Evolutionary conservation across 345 rosid genomes (phyloP), one percentile per base, ranked within the genome.

Genomic region (Brassica incana): DNA sequence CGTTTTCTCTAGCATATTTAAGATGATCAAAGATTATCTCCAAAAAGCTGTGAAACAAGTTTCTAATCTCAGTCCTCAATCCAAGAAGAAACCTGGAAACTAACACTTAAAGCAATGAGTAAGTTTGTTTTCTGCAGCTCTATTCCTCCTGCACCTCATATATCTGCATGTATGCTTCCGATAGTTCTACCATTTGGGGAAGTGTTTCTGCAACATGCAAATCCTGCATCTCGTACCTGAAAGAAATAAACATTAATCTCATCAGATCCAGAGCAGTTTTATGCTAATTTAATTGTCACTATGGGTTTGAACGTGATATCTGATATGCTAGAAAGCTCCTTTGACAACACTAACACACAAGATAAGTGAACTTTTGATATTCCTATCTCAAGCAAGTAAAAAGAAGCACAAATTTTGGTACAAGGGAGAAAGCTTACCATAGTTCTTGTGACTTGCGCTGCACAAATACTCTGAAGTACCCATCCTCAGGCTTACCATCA

Each of bases 171-270:
- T 93, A 93, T 18, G 98, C 91, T 88, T 96, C 98, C 0, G 99
- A 96, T 18, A 96, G 89, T 0, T 94, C 97, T 50, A 96, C 99
- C 97, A 96, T 96, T 63, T 96, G 99, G 40, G 99, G 94, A 80
- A 96, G 95, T 9, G 97, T 92, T 77, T 96, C 99, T 0, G 97
- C 93, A 68, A 96, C 98, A 65, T 90, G 98, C 65, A 96, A 79
- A 90, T 96, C 98, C 84, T 96, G 99, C 94, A 96, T 96, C 87
- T 93, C 98, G 61, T 96, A 95, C 98, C 98, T 96, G 88, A 56
- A 82, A 80, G 36, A 9, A n/a, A 52, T 54, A 0, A 65, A 30
- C 30, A 62, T 25, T 15, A 54, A 2, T 54, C 32, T 29, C 32
- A 29, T 29, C 32, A 29, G 0, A n/a, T 33, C 1, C 20, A 8